Percentiles rank a stretch among this genome's conserved stretches.
Conservation (phyloP, 768 basidiomycete species). For the Chalciporus sphaerocephalus region DNA sequence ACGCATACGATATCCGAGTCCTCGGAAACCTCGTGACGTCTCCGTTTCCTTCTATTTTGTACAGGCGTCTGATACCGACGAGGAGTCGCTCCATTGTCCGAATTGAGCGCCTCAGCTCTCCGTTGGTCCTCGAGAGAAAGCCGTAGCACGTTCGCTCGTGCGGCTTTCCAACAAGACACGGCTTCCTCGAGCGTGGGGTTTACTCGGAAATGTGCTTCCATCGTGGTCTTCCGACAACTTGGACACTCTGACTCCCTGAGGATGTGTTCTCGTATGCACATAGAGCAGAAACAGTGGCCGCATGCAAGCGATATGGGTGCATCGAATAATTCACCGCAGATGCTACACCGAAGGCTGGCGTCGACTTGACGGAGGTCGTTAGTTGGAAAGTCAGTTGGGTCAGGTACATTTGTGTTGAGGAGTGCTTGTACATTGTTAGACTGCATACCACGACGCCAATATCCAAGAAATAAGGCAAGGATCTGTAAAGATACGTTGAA, state of each 20-base stretch:
- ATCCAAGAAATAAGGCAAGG: constrained; percentile 1
- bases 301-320: constrained; percentile 71
- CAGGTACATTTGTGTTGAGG: constrained; percentile 40
- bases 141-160: constrained; percentile 47
- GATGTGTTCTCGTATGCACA: constrained; percentile 68
- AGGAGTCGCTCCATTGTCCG: constrained; percentile 14
- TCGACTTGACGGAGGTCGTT: constrained; percentile 63
- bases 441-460: constrained; percentile 14
- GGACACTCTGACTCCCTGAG: constrained; percentile 66
- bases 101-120: constrained; percentile 3
- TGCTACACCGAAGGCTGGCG: constrained; percentile 61
- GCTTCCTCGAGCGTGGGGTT: constrained; percentile 70
- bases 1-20: constrained; percentile 28
- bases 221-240: constrained; percentile 53
- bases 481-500: too few species aligned
- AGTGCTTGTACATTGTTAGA: constrained; percentile 28
- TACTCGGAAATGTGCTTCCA: constrained; percentile 61
- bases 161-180: constrained; percentile 64
- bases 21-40: constrained; percentile 18
- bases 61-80: constrained; percentile 12
- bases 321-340: constrained; percentile 70
- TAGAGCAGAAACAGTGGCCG: constrained; percentile 80
- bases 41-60: constrained; percentile 35
- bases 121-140: constrained; percentile 36
- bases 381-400: constrained; percentile 68